These are phyloP conservation scores for Silene noctiflora DNA, from an alignment of 179 eudicot species.

Conservation along the genomic window DNA sequence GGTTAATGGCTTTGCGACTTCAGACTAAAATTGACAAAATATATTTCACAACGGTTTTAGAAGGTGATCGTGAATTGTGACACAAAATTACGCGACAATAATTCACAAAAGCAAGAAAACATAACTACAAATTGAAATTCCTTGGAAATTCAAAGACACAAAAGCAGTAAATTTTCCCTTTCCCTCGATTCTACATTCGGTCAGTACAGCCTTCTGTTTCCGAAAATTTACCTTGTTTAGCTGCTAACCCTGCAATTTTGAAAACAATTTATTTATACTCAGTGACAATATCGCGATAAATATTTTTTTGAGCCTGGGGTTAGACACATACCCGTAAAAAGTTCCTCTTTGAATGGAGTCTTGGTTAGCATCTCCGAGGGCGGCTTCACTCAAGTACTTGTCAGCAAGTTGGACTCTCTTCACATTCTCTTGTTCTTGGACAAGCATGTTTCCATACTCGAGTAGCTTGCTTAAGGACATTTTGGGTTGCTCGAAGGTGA, in stretches of 20 bases:
- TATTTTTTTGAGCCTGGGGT: background rate
- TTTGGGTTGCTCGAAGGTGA: conserved; percentile 58
- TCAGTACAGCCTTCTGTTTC: conserved; percentile 74
- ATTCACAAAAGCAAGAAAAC: conserved; percentile 12
- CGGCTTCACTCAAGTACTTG: conserved; percentile 61
- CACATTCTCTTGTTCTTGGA: conserved; percentile 73
- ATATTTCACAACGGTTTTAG: background rate
- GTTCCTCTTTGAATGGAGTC: conserved; percentile 54
- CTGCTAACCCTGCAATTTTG: conserved; percentile 55
- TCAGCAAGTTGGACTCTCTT: conserved; percentile 89
- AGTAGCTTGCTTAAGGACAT: conserved; percentile 63
- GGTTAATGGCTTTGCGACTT: background rate
- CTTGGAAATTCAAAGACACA: conserved; percentile 13
- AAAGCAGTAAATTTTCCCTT: background rate
- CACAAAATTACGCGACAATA: conserved; percentile 22
- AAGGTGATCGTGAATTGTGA: conserved; percentile 2
- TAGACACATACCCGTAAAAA: conserved; percentile 48
- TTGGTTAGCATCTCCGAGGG: conserved; percentile 76
- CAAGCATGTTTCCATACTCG: conserved; percentile 77
- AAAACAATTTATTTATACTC: too few species aligned
- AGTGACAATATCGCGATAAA: too few species aligned
- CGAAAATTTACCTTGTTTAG: conserved; percentile 54
- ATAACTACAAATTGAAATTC: conserved; percentile 17
- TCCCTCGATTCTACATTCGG: conserved; percentile 29
- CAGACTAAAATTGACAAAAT: background rate